Conservation (phyloP, 768 basidiomycete genomes). For the Holtermannia corniformis region DNA sequence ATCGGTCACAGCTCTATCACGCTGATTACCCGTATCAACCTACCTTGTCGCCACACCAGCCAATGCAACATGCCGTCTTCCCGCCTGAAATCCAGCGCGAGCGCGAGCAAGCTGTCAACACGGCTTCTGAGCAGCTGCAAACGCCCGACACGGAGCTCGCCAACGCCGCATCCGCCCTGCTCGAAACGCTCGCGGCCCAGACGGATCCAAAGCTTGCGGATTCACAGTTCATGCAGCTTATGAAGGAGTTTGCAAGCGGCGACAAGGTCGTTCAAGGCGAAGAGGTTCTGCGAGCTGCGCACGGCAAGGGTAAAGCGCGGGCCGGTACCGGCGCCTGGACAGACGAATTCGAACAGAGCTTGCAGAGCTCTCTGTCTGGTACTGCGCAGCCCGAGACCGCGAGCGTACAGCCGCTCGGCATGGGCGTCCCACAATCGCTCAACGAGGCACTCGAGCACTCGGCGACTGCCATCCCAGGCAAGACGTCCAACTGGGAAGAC, state of each 20-base stretch:
- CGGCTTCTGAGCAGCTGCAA: neutral
- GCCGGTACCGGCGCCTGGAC: conserved; percentile 12
- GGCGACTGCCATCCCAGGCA: conserved; percentile 18
- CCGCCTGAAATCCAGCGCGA: neutral
- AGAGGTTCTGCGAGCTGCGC: conserved; percentile 3
- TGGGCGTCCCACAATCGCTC: conserved; percentile 18
- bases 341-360: conserved; percentile 7
- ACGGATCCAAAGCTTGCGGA: conserved; percentile 23
- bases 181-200: conserved; percentile 8
- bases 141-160: conserved; percentile 19
- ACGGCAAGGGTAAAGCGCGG: conserved; percentile 15
- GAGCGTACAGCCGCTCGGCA: neutral
- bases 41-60: no score
- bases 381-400: conserved; percentile 4
- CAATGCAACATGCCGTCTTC: neutral
- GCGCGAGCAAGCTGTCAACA: neutral
- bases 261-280: conserved; percentile 19
- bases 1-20: no score
- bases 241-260: conserved; percentile 11
- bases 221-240: conserved; percentile 20
- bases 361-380: neutral
- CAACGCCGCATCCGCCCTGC: conserved; percentile 13
- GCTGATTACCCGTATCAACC: no score
- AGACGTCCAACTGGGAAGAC: conserved; percentile 16
- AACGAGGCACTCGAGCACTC: conserved; percentile 18